phyloP scores from a whole-genome alignment of 345 rosid species.

The Cardamine chenopodiifolia region DNA sequence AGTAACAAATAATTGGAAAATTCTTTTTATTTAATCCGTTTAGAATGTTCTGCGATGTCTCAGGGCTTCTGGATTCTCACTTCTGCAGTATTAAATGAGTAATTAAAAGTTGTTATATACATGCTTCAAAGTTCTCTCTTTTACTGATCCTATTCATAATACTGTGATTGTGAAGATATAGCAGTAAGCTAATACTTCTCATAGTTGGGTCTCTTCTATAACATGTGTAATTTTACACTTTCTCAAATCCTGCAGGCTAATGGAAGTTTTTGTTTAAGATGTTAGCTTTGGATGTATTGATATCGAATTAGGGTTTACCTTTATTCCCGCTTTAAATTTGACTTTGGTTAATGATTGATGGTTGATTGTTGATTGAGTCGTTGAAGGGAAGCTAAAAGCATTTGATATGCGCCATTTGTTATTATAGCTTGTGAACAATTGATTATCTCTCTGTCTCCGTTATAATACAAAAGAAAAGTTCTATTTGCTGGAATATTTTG shows the following conservation, averaged over 20 bases:
- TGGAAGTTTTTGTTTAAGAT: background rate
- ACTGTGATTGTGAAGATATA: background rate
- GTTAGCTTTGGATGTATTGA: constrained; percentile 21
- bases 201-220: background rate
- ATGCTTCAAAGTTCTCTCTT: background rate
- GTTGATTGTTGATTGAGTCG: constrained; percentile 7
- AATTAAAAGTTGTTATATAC: background rate
- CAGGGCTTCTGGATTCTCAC: background rate
- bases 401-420: background rate
- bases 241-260: background rate
- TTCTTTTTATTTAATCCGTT: background rate
- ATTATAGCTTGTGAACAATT: background rate
- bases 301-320: background rate
- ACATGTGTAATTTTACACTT: background rate
- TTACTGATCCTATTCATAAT: background rate
- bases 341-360: background rate
- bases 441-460: background rate
- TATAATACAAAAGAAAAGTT: background rate
- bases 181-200: background rate
- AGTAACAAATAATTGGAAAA: background rate
- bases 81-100: background rate
- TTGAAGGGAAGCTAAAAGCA: constrained; percentile 17
- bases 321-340: background rate
- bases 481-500: background rate
- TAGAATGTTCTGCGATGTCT: background rate